Evolutionary conservation across 2,329 filamentous ascomycete species (phyloP), one percentile per base, ranked within the genome.

Genomic region (Lasiodiplodia sp.): DNA sequence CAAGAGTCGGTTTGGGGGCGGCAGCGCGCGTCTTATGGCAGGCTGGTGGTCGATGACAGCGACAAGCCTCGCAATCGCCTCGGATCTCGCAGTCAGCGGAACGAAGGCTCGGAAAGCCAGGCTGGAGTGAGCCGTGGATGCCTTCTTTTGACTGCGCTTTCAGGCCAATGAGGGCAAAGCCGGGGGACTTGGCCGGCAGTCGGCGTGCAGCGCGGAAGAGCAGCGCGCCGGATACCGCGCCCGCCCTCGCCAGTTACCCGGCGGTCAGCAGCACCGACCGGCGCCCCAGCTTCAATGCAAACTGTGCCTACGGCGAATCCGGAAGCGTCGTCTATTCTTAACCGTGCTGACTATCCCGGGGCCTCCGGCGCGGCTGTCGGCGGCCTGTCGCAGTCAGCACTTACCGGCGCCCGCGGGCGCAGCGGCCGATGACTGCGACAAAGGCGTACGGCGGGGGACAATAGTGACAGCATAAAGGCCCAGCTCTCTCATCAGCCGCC

Each of bases 161-260:
- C 25, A 38, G 60, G 18, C 60, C 12, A 23, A 49, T 52, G 31
- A 31, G 60, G 60, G 60, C 47, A 52, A 38, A 34, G n/a, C 60
- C 44, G 60, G 51, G 60, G 18, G 31, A 18, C 31, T 44, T 44
- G 60, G 51, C 40, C 58, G 58, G 47, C 47, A 21, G 60, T 18
- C 47, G 47, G 60, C 60, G 21, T 49, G 44, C 60, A 64, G 47
- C 47, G 44, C 58, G 60, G 60, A 64, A 64, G 60, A 64, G 12
- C 14, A 5, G 60, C 60, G 60, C 60, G 37, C 60, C 60, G 60
- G 47, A 52, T 51, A 53, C 60, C 47, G 60, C 60, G 28, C 60
- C 14, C 38, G 56, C 37, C 8, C 34, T 14, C 40, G 11, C 10
- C 38, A 49, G 14, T 16, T 21, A 16, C 55, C 28, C 56, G 56